Conservation (phyloP, 1,284 basidiomycete species). For the Baeospora myosura region DNA sequence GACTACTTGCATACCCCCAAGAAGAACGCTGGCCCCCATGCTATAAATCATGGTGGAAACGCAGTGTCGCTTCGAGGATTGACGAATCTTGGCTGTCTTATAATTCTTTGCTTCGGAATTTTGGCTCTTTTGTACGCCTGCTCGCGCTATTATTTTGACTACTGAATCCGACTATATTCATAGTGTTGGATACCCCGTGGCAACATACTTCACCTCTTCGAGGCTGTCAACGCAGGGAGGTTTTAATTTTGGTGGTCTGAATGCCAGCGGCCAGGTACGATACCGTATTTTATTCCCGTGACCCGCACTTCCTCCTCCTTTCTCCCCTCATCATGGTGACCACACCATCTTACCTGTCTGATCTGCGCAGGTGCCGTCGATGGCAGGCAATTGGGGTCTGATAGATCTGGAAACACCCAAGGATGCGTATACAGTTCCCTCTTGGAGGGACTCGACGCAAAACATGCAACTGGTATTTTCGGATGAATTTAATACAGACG, state of each 20-base stretch:
- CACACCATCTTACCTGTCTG: background rate
- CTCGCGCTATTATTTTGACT: slow-evolving; percentile 5
- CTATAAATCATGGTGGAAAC: slow-evolving; percentile 19
- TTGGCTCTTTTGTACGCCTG: slow-evolving; percentile 30
- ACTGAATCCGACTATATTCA: slow-evolving; percentile 1
- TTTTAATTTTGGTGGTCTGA: slow-evolving; percentile 59
- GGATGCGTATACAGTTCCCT: slow-evolving; percentile 32
- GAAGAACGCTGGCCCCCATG: slow-evolving; percentile 11
- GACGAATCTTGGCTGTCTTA: slow-evolving; percentile 43
- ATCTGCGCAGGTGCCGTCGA: slow-evolving; percentile 23
- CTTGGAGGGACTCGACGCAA: slow-evolving; percentile 29
- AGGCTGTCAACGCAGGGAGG: slow-evolving; percentile 31
- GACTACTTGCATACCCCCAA: slow-evolving; percentile 33
- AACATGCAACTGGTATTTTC: slow-evolving; percentile 35
- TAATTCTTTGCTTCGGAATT: slow-evolving; percentile 30
- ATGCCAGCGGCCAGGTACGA: slow-evolving; percentile 44
- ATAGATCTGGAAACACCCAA: slow-evolving; percentile 48
- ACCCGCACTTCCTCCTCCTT: too few relatives aligned
- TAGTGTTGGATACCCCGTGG: slow-evolving; percentile 29
- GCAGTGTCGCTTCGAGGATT: slow-evolving; percentile 33
- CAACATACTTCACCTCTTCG: slow-evolving; percentile 32
- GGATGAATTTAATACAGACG: slow-evolving; percentile 59
- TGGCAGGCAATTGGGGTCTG: slow-evolving; percentile 34
- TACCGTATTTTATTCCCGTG: background rate
- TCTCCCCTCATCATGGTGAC: slow-evolving; percentile 5